phyloP scores from a whole-genome alignment of 805 yeast species.

The Starmera quercuum region DNA sequence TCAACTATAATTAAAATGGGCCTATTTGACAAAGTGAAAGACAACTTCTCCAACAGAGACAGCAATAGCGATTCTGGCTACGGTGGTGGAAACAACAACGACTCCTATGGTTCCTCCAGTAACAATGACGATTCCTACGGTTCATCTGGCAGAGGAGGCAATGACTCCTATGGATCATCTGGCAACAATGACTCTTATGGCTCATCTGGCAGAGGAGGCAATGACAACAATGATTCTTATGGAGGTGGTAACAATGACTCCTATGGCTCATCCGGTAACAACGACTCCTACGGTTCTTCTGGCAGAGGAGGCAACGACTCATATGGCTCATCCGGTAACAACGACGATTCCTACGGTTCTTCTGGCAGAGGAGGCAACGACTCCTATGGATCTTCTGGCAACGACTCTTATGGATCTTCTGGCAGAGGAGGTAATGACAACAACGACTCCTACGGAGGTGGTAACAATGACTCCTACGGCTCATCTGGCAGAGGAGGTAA shows the following conservation, averaged over 20 bases:
- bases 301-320: constrained; percentile 28
- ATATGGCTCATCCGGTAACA: constrained; percentile 27
- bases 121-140: no score
- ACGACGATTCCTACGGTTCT: constrained; percentile 20
- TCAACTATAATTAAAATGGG: no score
- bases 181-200: constrained; percentile 7
- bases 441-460: not conserved
- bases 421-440: constrained; percentile 25
- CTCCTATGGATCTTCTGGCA: constrained; percentile 27
- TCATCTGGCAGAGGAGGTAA: constrained; percentile 22
- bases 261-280: constrained; percentile 2
- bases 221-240: constrained; percentile 14
- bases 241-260: constrained; percentile 6
- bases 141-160: no score
- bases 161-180: constrained; percentile 29
- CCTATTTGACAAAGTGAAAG: no score
- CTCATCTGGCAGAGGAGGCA: constrained; percentile 8
- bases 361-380: constrained; percentile 1
- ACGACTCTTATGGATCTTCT: constrained; percentile 27
- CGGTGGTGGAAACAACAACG: no score
- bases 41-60: no score
- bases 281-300: constrained; percentile 23
- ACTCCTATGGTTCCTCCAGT: no score
- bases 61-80: no score
- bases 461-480: constrained; percentile 14